phyloP scores from a whole-genome alignment of 306 rosid genomes.

The Trifolium fragiferum region DNA sequence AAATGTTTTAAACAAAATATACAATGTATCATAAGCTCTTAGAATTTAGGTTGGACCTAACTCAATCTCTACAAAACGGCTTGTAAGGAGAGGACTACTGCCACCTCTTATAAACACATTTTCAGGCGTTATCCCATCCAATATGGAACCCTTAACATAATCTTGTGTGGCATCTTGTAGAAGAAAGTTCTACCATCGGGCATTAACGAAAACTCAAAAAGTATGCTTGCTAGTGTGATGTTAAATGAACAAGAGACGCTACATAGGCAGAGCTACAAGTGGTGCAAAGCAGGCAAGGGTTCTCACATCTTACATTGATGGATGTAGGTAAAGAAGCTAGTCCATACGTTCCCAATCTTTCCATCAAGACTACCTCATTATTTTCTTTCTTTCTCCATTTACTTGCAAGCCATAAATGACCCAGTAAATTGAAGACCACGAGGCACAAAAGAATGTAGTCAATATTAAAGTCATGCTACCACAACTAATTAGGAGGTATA shows the following conservation, averaged over 20 bases:
- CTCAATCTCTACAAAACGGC: background rate
- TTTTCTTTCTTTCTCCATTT: background rate
- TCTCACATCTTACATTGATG: conserved; percentile 5
- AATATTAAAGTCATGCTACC: background rate
- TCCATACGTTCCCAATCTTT: background rate
- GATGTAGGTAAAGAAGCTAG: background rate
- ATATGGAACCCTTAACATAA: background rate
- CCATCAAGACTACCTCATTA: background rate
- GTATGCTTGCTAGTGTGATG: conserved; percentile 5
- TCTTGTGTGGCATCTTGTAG: background rate
- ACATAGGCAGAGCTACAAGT: background rate
- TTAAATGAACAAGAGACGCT: conserved; percentile 5
- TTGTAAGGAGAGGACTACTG: background rate
- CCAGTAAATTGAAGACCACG: background rate
- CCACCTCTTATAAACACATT: background rate
- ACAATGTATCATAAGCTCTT: background rate
- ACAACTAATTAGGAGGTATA: background rate
- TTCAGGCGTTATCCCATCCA: background rate
- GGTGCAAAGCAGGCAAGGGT: conserved; percentile 3
- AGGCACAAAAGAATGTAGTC: background rate
- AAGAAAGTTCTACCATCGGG: background rate
- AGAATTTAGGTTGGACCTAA: background rate
- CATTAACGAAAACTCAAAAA: background rate
- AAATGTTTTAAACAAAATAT: conserved; percentile 8
- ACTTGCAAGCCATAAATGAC: background rate